Base-by-base conservation (phyloP, 805 yeast species). In the Sugiyamaella floridensis region DNA sequence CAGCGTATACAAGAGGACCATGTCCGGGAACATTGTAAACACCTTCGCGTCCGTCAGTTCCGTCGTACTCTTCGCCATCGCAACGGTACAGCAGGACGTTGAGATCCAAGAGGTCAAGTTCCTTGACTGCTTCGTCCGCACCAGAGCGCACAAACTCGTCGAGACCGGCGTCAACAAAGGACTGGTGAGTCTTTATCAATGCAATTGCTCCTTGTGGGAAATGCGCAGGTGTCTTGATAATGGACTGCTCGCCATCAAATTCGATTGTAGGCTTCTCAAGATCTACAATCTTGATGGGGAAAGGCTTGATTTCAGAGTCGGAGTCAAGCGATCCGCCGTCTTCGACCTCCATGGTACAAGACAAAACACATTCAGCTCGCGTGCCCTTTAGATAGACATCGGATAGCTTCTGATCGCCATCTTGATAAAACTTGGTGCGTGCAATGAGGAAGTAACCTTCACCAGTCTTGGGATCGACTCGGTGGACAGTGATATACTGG, bases 141-240 rank as follows among this genome's bases (percentile, higher is more conserved):
- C 95, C 96, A 22, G 76, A 71, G 62, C 85, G 78, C n/a, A 86
- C 78, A 58, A 70, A 84, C 14, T 75, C 69, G 65, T 88, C 95
- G 45, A 90, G 70, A 2, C 76, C 74, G 12, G 73, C 73, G 59
- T 86, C 86, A 34, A 87, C 87, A 12, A 80, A 78, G 7, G 81
- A 77, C 52, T 85, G 81, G 54, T 74, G 74, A 0, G 97, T 89
- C 32, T 83, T 76, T 61, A 88, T 78, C 2, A 93, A 83, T 0
- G 95, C 88, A 60, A 93, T 88, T 1, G 97, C 85, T 2, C 99
- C 99, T 49, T 86, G 92, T 2, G 92, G 89, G 70, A 92, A 90
- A 47, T 73, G 56, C 0, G 72, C 78, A 19, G 88, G 85, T 8
- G 86, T 69, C 0, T 64, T 69, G 50, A 93, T 80, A 4, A 74